Conservation (phyloP, 1,139 yeast genomes). For the Magnusiomyces starmeri region DNA sequence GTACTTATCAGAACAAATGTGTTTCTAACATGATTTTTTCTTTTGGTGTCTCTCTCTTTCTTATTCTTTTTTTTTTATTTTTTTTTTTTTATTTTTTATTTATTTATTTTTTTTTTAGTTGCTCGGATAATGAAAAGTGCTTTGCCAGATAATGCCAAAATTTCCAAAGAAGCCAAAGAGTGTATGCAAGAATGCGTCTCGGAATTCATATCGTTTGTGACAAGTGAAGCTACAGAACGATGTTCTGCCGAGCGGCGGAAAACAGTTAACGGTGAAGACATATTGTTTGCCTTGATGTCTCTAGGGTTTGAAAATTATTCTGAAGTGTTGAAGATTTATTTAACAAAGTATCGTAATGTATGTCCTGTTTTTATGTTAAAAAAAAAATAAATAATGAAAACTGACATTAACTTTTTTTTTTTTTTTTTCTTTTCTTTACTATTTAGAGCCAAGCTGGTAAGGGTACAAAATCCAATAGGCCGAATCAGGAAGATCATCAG, state of each 20-base stretch:
- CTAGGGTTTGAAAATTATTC: slow-evolving; percentile 68
- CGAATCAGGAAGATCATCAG: background rate
- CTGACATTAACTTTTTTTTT: background rate
- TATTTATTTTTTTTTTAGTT: slow-evolving; percentile 24
- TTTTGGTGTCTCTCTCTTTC: too few species aligned
- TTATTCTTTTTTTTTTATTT: background rate
- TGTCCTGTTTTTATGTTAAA: background rate
- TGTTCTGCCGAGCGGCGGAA: slow-evolving; percentile 63
- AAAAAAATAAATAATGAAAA: background rate
- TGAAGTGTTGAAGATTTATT: slow-evolving; percentile 59
- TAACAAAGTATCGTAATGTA: slow-evolving; percentile 51
- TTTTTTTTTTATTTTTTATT: background rate
- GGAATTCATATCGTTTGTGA: slow-evolving; percentile 58
- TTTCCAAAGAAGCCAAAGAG: slow-evolving; percentile 92
- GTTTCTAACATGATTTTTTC: too few species aligned
- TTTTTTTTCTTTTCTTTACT: background rate
- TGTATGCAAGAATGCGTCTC: slow-evolving; percentile 97
- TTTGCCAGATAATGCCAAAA: slow-evolving; percentile 81
- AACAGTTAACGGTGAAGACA: slow-evolving; percentile 66
- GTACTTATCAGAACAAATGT: too few species aligned
- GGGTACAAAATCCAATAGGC: background rate
- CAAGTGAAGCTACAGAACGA: slow-evolving; percentile 59
- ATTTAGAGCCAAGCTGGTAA: slow-evolving; percentile 4
- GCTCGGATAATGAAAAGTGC: slow-evolving; percentile 90
- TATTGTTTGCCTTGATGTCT: slow-evolving; percentile 58